Evolutionary conservation across 2,329 filamentous ascomycete genomes (phyloP).

Genomic region (Pseudogymnoascus sp.): DNA sequence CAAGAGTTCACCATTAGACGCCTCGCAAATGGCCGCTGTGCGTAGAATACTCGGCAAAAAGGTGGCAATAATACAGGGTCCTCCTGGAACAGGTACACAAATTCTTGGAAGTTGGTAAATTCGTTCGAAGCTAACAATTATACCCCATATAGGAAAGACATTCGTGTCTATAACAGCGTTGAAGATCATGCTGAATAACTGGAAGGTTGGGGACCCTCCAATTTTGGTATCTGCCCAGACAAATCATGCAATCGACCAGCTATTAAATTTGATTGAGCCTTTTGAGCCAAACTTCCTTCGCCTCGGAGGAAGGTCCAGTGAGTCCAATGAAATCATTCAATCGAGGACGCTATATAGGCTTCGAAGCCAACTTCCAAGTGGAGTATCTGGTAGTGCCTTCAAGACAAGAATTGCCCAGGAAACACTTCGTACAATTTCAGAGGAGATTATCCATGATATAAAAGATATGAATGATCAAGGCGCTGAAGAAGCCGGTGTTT

Average conservation of each 20-base stretch:
- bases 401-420: slow-evolving; percentile 21
- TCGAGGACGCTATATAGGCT: slow-evolving; percentile 51
- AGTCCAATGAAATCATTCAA: slow-evolving; percentile 50
- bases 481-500: slow-evolving; percentile 44
- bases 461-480: slow-evolving; percentile 15
- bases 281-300: slow-evolving; percentile 58
- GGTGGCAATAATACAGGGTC: slow-evolving; percentile 73
- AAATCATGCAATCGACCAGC: slow-evolving; percentile 82
- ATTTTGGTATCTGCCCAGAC: slow-evolving; percentile 80
- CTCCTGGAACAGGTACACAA: slow-evolving; percentile 47
- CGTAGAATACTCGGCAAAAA: slow-evolving; percentile 61
- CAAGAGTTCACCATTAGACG: slow-evolving; percentile 48
- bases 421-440: slow-evolving; percentile 10
- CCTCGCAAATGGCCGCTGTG: slow-evolving; percentile 62
- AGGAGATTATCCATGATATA: neutral
- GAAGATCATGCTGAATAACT: slow-evolving; percentile 54
- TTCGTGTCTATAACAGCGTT: slow-evolving; percentile 69
- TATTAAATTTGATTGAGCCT: slow-evolving; percentile 40
- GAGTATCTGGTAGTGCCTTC: neutral
- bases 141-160: slow-evolving; percentile 48
- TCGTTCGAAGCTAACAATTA: neutral
- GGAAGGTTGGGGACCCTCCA: slow-evolving; percentile 47
- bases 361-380: neutral
- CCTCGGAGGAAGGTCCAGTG: slow-evolving; percentile 33
- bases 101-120: neutral